phyloP scores from a whole-genome alignment of 345 rosid genomes.

The Turritis glabra region DNA sequence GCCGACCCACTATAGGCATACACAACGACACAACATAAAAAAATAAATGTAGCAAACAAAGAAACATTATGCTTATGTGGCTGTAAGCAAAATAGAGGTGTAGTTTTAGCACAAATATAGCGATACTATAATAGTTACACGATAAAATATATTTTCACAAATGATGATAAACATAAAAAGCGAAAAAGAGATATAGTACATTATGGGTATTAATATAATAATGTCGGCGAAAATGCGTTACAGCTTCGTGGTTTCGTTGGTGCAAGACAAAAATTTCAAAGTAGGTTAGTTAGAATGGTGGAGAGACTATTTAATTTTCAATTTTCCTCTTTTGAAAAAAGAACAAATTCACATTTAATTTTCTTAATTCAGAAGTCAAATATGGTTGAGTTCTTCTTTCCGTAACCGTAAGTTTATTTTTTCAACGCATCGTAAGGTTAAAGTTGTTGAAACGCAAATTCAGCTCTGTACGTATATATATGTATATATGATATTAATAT shows the following conservation, averaged over 20 bases:
- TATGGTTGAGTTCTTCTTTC: not conserved
- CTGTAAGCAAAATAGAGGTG: constrained; percentile 13
- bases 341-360: constrained; percentile 11
- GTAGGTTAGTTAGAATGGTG: constrained; percentile 37
- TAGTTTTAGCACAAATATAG: not conserved
- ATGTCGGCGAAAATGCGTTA: constrained; percentile 30
- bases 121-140: not conserved
- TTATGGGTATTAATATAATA: constrained; percentile 3
- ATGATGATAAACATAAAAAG: not conserved
- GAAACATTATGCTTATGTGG: constrained; percentile 2
- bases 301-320: constrained; percentile 21
- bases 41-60: not conserved
- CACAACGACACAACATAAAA: constrained; percentile 3
- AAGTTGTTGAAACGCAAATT: constrained; percentile 8
- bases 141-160: not conserved
- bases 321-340: constrained; percentile 4
- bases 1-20: constrained; percentile 32
- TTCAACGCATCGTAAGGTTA: constrained; percentile 22
- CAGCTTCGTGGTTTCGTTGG: constrained; percentile 38
- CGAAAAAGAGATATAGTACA: not conserved
- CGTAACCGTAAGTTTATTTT: constrained; percentile 22
- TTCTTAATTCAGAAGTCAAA: constrained; percentile 20
- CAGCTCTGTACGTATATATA: not conserved
- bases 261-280: constrained; percentile 28
- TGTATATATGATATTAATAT: not conserved